Percentiles rank a stretch among this genome's conserved stretches.
phyloP scores from a whole-genome alignment of 2,329 filamentous ascomycete species.

The Claviceps sp. region DNA sequence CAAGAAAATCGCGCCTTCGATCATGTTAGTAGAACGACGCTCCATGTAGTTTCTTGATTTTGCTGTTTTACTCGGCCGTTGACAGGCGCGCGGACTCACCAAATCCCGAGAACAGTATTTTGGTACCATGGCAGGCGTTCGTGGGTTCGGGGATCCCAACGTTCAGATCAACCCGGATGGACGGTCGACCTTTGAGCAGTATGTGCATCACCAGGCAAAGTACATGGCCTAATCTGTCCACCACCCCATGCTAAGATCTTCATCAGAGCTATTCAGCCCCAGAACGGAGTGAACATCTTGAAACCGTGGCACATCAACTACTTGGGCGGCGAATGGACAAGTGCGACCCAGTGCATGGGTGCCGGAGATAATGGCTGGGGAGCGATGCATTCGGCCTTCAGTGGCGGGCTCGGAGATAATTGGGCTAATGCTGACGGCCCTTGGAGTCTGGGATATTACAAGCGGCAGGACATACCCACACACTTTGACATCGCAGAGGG shows the following conservation, averaged over 20 bases:
- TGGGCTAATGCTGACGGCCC: constrained; percentile 24
- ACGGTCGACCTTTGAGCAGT: constrained; percentile 35
- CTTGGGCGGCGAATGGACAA: constrained; percentile 27
- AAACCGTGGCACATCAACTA: constrained; percentile 39
- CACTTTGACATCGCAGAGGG: constrained; percentile 42
- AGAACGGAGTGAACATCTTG: constrained; percentile 29
- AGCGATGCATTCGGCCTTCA: constrained; percentile 37
- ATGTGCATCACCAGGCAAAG: constrained; percentile 11
- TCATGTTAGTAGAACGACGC: constrained; percentile 12
- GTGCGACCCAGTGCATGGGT: constrained; percentile 38
- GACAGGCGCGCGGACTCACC: neutral
- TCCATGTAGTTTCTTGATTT: neutral
- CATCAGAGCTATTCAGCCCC: neutral
- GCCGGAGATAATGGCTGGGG: constrained; percentile 38
- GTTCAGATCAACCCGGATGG: constrained; percentile 19
- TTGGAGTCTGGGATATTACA: constrained; percentile 32
- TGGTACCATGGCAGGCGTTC: constrained; percentile 40
- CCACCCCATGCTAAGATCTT: neutral
- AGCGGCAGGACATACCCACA: constrained; percentile 35
- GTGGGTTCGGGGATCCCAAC: constrained; percentile 36
- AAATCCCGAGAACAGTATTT: constrained; percentile 28
- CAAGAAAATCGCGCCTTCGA: constrained; percentile 27
- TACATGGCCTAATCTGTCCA: neutral
- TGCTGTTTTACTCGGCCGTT: neutral
- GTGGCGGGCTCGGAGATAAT: constrained; percentile 33